Evolutionary conservation across 2,329 filamentous ascomycete genomes (phyloP).

Genomic region (Fusarium camptoceras): DNA sequence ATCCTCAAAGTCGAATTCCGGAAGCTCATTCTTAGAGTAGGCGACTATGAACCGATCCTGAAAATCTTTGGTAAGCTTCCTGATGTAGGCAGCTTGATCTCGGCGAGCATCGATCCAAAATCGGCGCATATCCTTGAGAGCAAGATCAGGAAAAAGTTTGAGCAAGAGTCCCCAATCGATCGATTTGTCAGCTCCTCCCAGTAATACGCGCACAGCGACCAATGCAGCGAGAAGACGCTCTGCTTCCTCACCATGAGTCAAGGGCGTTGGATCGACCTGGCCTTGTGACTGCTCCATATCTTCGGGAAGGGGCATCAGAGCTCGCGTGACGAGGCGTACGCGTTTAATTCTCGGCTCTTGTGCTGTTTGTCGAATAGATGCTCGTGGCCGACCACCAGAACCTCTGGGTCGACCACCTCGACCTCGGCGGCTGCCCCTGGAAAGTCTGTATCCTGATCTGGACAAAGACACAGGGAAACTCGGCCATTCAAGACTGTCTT

Average conservation of each 20-base stretch:
- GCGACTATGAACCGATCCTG: constrained; percentile 73
- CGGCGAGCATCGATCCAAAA: constrained; percentile 67
- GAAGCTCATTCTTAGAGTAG: constrained; percentile 71
- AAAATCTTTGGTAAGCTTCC: constrained; percentile 69
- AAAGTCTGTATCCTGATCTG: background rate
- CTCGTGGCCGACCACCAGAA: constrained; percentile 8
- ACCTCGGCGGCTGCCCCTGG: constrained; percentile 1
- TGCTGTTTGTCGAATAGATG: constrained; percentile 16
- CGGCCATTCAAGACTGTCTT: constrained; percentile 35
- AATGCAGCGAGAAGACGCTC: constrained; percentile 65
- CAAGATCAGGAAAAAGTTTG: constrained; percentile 66
- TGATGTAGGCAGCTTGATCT: constrained; percentile 64
- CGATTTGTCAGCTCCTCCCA: constrained; percentile 69
- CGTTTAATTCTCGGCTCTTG: constrained; percentile 43
- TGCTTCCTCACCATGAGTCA: constrained; percentile 7
- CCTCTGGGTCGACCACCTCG: constrained; percentile 8
- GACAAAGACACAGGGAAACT: constrained; percentile 6
- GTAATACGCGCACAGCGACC: constrained; percentile 66
- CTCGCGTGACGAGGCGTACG: constrained; percentile 47
- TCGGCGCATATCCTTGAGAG: constrained; percentile 63
- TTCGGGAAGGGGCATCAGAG: constrained; percentile 46
- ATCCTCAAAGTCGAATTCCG: constrained; percentile 72
- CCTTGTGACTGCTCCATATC: background rate
- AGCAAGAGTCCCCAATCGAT: constrained; percentile 72
- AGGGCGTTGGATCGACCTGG: constrained; percentile 9